Evolutionary conservation across 306 rosid species (phyloP).

Genomic region (Quercus wislizeni): DNA sequence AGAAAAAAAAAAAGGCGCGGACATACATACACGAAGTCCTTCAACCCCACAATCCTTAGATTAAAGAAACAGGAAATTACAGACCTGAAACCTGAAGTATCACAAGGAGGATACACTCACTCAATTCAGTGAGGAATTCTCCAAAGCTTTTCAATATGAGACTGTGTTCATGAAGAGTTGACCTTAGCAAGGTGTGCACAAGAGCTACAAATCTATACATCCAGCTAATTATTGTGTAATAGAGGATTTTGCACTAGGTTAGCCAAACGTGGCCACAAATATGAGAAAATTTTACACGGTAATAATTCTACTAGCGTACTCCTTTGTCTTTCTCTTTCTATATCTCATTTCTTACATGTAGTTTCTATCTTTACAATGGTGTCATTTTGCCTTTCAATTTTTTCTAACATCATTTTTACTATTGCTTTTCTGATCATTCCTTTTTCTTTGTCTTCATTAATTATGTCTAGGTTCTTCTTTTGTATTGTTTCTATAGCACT

Average conservation of each 20-base stretch:
- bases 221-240: conserved; percentile 74
- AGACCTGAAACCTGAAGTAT: conserved; percentile 93
- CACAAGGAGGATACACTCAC: conserved; percentile 95
- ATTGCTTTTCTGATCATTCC: too few relatives aligned
- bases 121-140: conserved; percentile 60
- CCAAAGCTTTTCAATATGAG: conserved; percentile 85
- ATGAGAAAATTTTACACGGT: conserved; percentile 14
- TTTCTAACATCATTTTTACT: too few relatives aligned
- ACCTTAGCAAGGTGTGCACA: conserved; percentile 95
- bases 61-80: conserved; percentile 22
- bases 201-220: conserved; percentile 77
- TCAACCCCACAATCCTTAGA: neutral
- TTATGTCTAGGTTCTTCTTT: too few relatives aligned
- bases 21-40: neutral
- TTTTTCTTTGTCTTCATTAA: too few relatives aligned
- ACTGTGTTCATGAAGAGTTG: conserved; percentile 91
- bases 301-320: neutral
- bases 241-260: conserved; percentile 67
- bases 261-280: conserved; percentile 72
- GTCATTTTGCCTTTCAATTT: too few relatives aligned
- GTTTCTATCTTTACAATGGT: too few relatives aligned
- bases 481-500: too few relatives aligned
- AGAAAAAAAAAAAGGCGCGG: neutral
- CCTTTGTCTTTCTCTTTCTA: too few relatives aligned
- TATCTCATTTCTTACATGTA: too few relatives aligned